These are phyloP conservation scores for Wickerhamia fluorescens DNA, from an alignment of 805 yeast genomes.

Conservation along the genomic window DNA sequence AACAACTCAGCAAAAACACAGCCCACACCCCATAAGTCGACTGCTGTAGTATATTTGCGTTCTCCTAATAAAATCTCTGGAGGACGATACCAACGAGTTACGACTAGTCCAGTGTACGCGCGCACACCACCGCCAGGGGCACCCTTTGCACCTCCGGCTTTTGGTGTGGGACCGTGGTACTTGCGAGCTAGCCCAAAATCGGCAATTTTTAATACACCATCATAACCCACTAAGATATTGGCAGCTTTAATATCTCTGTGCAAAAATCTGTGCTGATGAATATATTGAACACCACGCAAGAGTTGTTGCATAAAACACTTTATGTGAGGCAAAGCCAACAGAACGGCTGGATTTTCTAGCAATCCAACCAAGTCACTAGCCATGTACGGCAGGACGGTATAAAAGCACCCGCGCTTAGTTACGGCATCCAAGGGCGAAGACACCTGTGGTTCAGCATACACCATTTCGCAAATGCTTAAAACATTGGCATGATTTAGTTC, in stretches of 20 bases:
- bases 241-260: slow-evolving; percentile 97
- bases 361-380: slow-evolving; percentile 87
- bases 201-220: slow-evolving; percentile 80
- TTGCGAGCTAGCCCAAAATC: slow-evolving; percentile 91
- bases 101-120: slow-evolving; percentile 62
- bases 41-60: slow-evolving; percentile 81
- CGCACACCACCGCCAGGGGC: slow-evolving; percentile 49
- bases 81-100: slow-evolving; percentile 96
- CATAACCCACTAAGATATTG: slow-evolving; percentile 72
- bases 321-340: slow-evolving; percentile 57
- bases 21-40: slow-evolving; percentile 97
- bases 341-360: slow-evolving; percentile 67
- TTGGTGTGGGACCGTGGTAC: slow-evolving; percentile 58
- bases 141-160: slow-evolving; percentile 22
- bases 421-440: slow-evolving; percentile 26
- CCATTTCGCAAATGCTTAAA: slow-evolving; percentile 72
- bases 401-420: slow-evolving; percentile 46
- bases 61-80: slow-evolving; percentile 90
- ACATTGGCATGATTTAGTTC: slow-evolving; percentile 63
- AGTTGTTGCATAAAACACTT: slow-evolving; percentile 80
- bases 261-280: slow-evolving; percentile 53
- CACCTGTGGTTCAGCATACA: slow-evolving; percentile 38
- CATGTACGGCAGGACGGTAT: slow-evolving; percentile 91
- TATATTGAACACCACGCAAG: slow-evolving; percentile 70
- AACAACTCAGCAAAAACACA: slow-evolving; percentile 93